Conservation (phyloP, 2,329 filamentous ascomycete species). For the Ascochyta pisi region DNA sequence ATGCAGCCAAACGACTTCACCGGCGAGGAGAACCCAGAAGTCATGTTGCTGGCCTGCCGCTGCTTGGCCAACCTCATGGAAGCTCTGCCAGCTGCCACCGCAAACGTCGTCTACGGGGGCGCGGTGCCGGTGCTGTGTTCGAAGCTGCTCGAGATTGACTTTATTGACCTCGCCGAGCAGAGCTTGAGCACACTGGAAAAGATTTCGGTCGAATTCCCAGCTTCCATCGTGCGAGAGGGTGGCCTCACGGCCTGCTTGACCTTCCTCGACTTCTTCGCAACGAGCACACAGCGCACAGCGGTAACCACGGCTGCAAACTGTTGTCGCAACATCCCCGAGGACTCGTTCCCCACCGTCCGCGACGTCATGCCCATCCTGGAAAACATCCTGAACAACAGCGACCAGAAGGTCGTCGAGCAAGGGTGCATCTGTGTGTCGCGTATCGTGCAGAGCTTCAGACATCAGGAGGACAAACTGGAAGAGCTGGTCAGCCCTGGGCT, state of each 20-base stretch:
- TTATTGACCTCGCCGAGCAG: constrained; percentile 97
- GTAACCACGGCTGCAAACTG: constrained; percentile 98
- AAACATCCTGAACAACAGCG: constrained; percentile 87
- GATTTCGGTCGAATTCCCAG: constrained; percentile 94
- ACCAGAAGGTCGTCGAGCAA: constrained; percentile 96
- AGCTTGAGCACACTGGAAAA: constrained; percentile 96
- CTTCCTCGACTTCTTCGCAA: constrained; percentile 96
- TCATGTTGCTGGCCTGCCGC: constrained; percentile 95
- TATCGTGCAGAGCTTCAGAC: constrained; percentile 96
- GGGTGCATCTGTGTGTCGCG: constrained; percentile 93
- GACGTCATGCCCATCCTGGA: constrained; percentile 97
- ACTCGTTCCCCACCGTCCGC: constrained; percentile 87
- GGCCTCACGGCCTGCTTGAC: constrained; percentile 94
- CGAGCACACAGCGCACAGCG: constrained; percentile 93
- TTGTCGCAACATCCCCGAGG: constrained; percentile 93
- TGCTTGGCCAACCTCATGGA: constrained; percentile 98
- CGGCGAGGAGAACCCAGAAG: constrained; percentile 89
- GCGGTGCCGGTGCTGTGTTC: constrained; percentile 94
- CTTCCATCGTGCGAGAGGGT: constrained; percentile 93
- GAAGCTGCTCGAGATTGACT: constrained; percentile 94
- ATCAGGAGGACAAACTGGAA: constrained; percentile 85
- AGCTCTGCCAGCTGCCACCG: constrained; percentile 87
- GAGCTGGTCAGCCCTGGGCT: constrained; percentile 89
- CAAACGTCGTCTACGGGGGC: constrained; percentile 96
- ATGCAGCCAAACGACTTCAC: constrained; percentile 91